Percentiles rank a stretch among this genome's conserved stretches.
phyloP scores from a whole-genome alignment of 495 filamentous ascomycete species.

The Xylaria palmicola region DNA sequence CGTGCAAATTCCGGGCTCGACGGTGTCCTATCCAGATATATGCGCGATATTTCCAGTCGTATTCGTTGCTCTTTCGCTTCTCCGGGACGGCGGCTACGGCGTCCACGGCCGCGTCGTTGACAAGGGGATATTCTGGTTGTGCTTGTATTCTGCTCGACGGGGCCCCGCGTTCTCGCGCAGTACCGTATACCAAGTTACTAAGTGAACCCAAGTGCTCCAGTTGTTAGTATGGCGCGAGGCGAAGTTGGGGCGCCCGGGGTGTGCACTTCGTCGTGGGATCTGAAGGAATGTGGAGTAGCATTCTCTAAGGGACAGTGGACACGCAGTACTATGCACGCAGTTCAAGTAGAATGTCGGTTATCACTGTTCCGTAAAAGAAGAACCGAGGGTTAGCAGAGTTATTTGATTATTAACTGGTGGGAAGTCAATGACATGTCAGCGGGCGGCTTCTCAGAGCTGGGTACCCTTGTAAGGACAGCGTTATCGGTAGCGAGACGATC shows the following conservation, averaged over 20 bases:
- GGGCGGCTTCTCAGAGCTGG: too few relatives aligned
- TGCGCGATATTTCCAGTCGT: conserved; percentile 8
- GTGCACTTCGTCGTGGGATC: neutral
- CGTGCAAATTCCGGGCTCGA: neutral
- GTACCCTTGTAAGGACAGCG: neutral
- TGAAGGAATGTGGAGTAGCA: conserved; percentile 3
- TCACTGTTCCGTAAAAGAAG: neutral
- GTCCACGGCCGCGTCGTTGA: neutral
- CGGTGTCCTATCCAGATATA: neutral
- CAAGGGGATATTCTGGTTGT: neutral
- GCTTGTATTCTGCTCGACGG: neutral
- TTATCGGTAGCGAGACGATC: neutral
- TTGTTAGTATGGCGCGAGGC: neutral
- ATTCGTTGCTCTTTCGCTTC: neutral
- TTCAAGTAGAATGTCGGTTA: neutral
- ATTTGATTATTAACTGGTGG: neutral
- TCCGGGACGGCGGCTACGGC: neutral
- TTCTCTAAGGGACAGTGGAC: neutral
- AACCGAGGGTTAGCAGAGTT: neutral
- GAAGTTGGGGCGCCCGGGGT: neutral
- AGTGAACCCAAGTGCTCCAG: neutral
- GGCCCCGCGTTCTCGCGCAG: neutral
- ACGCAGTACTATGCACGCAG: neutral
- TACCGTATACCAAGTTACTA: neutral
- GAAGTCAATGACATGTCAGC: neutral